Evolutionary conservation across 2,329 filamentous ascomycete genomes (phyloP), one percentile per base, ranked within the genome.

Genomic region (Amauroascus niger): DNA sequence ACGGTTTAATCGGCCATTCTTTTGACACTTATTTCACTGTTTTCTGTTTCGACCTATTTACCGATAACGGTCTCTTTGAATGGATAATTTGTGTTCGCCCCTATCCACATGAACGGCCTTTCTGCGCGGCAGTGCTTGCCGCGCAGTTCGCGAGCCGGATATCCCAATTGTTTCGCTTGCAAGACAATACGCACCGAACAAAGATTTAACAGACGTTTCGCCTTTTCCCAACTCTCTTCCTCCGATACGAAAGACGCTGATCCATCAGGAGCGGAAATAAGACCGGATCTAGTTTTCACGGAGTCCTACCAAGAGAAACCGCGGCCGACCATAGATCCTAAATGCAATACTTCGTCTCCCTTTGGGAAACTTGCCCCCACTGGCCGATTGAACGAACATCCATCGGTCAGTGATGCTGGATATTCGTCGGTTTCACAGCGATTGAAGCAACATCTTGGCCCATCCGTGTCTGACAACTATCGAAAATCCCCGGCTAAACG

Each of bases 61-160:
- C 14, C 28, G 7, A 24, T 6, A 30, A 14, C 7, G 18, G 5
- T 22, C 18, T 24, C 5, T 41, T 41, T 24, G 16, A 11, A 33
- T 49, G 46, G 46, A 5, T 13, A 28, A 16, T 49, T 28, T 8
- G 32, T 39, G 11, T 39, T 28, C 20, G 32, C n/a, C 18, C 18
- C 39, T 13, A 26, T 26, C 37, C 44, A 44, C 40, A 51, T 51
- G 49, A 32, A 16, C 35, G 49, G 37, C 22, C 35, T 44, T n/a
- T 51, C 13, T 44, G 49, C n/a, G 7, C 16, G 26, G 14, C 48
- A 30, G 32, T 35, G 35, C 32, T 37, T 50, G 48, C 24, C 24
- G 44, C 39, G 49, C 49, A 26, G 49, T 41, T 35, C 39, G 30
- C 37, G 30, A 33, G 24, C 28, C 11, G 9, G 49, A 35, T 35